Evolutionary conservation across 1,284 basidiomycete genomes (phyloP).

Genomic region (Pisolithus thermaeus): DNA sequence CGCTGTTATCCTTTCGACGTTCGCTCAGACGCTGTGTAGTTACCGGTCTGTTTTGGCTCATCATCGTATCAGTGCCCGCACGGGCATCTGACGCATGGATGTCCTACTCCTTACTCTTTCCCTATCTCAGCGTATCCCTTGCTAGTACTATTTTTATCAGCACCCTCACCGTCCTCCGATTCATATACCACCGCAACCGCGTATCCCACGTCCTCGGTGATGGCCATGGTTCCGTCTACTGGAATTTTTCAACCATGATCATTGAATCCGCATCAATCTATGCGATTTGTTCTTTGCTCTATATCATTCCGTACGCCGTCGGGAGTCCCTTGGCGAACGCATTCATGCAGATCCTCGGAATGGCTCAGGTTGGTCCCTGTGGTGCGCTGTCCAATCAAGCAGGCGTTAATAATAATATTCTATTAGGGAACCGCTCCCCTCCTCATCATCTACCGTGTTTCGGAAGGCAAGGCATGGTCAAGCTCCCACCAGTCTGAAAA

Average conservation of each 20-base stretch:
- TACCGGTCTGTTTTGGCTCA: constrained; percentile 25
- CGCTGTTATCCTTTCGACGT: not conserved
- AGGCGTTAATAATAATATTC: not conserved
- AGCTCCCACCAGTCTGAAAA: constrained; percentile 11
- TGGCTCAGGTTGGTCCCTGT: constrained; percentile 20
- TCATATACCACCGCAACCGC: constrained; percentile 25
- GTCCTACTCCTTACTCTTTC: constrained; percentile 27
- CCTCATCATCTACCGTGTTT: constrained; percentile 28
- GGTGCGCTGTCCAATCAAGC: not conserved
- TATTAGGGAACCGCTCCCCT: constrained; percentile 26
- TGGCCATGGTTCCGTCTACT: constrained; percentile 23
- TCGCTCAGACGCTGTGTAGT: constrained; percentile 10
- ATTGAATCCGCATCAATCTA: constrained; percentile 28
- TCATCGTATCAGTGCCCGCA: constrained; percentile 19
- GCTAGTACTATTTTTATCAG: constrained; percentile 27
- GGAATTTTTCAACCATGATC: constrained; percentile 26
- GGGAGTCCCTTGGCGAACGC: constrained; percentile 22
- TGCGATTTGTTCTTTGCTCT: constrained; percentile 23
- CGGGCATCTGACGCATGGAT: constrained; percentile 20
- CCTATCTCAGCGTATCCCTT: constrained; percentile 27
- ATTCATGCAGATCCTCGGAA: constrained; percentile 26
- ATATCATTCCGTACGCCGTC: constrained; percentile 21
- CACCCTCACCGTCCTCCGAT: constrained; percentile 24
- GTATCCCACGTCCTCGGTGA: constrained; percentile 24
- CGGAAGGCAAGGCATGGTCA: constrained; percentile 28